Evolutionary conservation across 306 rosid genomes (phyloP), one percentile per base, ranked within the genome.

Genomic region (Phaseolus lunatus): DNA sequence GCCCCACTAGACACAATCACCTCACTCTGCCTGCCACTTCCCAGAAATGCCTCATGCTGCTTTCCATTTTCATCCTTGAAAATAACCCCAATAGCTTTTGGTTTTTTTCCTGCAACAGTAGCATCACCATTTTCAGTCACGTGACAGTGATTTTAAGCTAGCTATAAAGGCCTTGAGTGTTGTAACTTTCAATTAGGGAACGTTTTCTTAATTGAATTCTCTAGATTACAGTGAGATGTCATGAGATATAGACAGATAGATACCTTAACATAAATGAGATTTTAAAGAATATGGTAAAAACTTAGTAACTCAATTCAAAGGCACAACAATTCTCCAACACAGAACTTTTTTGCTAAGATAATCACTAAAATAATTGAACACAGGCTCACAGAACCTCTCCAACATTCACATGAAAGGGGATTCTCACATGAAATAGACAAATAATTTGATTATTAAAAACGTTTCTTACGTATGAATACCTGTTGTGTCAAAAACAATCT

Each of bases 41-140:
- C 62, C 2, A 92, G 82, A 65, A 67, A 16, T 77, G 94, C 97
- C 48, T 87, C 65, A 67, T 87, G 96, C 26, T 73, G 79, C 12
- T 85, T 77, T 67, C 96, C 97, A 62, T 87, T 85, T 73, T 90
- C 97, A 67, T 92, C 97, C 74, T 86, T 87, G 80, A 92, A 92
- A 29, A 88, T 77, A 50, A 89, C 97, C 72, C 97, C 97, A 20
- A 77, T 84, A 27, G 92, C 89, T 85, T 77, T 87, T 54, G 93
- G 96, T 15, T 48, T 77, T 78, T 82, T 89, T 50, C 90, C 96
- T 92, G 37, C 75, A 76, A 53, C 9, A 49, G 37, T 20, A 54
- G 2, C 48, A 33, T 9, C 73, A 71, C 52, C 29, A n/a, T 20
- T 53, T 14, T n/a, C 18, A 67, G 20, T 35, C 27, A 31, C 5